Base-by-base conservation (phyloP, 2,329 filamentous ascomycete species). In the Calonectria pauciramosa region DNA sequence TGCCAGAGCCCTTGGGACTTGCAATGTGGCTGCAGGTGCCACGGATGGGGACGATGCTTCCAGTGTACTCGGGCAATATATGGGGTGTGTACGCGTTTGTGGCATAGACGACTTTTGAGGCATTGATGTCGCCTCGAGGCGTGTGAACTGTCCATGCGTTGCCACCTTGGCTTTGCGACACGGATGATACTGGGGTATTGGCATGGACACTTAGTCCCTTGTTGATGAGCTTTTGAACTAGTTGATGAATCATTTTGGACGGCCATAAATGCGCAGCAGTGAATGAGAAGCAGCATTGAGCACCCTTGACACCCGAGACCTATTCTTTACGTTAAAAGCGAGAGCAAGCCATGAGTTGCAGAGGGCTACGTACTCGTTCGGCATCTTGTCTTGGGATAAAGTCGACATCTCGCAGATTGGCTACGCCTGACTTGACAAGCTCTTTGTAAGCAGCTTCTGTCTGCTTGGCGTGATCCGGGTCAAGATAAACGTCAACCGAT, bases 21-120 rank as follows among this genome's bases (percentile, higher is more conserved):
- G 66, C 73, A 14, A 84, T 83, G 4, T 77, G 79, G 41, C 82
- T 83, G 71, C 83, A 84, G 3, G 83, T 83, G 1, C 91, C 93
- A 51, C 92, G 88, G 3, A 90, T 88, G 0, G 93, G 93, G 11
- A 93, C 87, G 73, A 95, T 94, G 13, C 90, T 88, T 73, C 89
- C 87, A 9, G 86, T 83, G 80, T 93, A 94, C 70, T 88, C 82
- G 0, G 92, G 92, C 1, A 92, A 84, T 8, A 95, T 82, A 16
- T 89, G 87, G 1, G 91, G 89, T 0, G 92, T 93, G 82, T 94
- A 94, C 16, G 86, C 93, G 77, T 95, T 95, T 1, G 91, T 94
- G 20, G 93, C 92, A 54, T 93, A 87, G 23, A 94, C 85, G 18
- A 94, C 86, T 41, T 88, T 88, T 32, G 85, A 86, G 1, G 93